These are phyloP conservation scores for Phytophthora ramorum DNA, from an alignment of 352 stramenopile species.

Conservation along the genomic window DNA sequence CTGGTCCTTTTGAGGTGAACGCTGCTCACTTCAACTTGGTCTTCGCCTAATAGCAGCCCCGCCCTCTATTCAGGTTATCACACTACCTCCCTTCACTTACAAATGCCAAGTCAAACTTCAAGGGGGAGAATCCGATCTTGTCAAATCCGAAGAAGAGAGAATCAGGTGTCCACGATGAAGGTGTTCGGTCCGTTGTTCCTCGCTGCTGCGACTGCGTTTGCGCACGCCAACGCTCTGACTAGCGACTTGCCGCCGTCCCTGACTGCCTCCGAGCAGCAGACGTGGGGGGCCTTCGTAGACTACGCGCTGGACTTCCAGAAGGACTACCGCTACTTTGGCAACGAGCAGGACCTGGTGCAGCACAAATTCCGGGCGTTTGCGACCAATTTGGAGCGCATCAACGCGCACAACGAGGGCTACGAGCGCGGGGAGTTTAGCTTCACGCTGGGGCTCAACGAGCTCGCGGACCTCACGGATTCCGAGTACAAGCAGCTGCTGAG, in stretches of 20 bases:
- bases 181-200: slow-evolving; percentile 15
- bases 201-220: slow-evolving; percentile 1
- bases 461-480: slow-evolving; percentile 46
- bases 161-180: slow-evolving; percentile 37
- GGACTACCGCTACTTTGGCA: slow-evolving; percentile 46
- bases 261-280: slow-evolving; percentile 27
- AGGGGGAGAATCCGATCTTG: slow-evolving; percentile 7
- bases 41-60: neutral
- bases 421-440: slow-evolving; percentile 55
- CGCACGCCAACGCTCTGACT: slow-evolving; percentile 14
- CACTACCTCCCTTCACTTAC: neutral
- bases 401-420: slow-evolving; percentile 57
- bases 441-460: slow-evolving; percentile 54
- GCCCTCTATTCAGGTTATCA: neutral
- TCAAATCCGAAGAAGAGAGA: slow-evolving; percentile 11
- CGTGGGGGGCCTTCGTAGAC: slow-evolving; percentile 60
- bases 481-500: slow-evolving; percentile 53
- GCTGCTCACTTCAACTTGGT: no score
- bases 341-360: slow-evolving; percentile 50
- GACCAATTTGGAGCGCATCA: slow-evolving; percentile 57
- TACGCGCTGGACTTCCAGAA: slow-evolving; percentile 66
- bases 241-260: slow-evolving; percentile 26
- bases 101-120: slow-evolving; percentile 6
- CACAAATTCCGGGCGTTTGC: slow-evolving; percentile 55
- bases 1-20: no score